Evolutionary conservation across 345 rosid species (phyloP), one percentile per base, ranked within the genome.

Genomic region (Erysimum cheiranthoides): DNA sequence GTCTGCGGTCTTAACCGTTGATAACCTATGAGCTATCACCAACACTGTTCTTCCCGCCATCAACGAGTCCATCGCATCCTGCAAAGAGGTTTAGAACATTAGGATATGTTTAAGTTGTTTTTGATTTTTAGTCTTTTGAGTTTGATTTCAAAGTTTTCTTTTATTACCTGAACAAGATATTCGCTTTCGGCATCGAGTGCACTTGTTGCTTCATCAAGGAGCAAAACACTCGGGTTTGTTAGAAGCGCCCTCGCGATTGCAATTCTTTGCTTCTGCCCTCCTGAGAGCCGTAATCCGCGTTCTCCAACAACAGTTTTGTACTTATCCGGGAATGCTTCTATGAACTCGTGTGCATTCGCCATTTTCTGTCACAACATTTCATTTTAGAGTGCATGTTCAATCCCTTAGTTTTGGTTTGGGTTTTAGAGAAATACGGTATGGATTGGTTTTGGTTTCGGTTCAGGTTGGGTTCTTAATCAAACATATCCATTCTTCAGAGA

Each of bases 61-160:
- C 51, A 94, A 80, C 47, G 97, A 90, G 68, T 94, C 98, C 97
- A 94, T 90, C 1, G 98, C 98, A 77, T 94, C 98, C 98, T 94
- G 17, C 70, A 78, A 49, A 40, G 42, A 59, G 27, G 30, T 17
- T 54, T 18, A 76, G 4, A 38, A 45, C 27, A 54, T 45, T 18
- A 21, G 18, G 51, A 27, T 11, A 18, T 5, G n/a, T 14, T 2
- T 34, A 70, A n/a, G 16, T 21, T 54, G 12, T 1, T 8, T 12
- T 47, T 16, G 5, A 1, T 16, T 53, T 49, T 51, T 28, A n/a
- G 28, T 49, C 5, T 34, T 61, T 4, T 43, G 14, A 65, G 25
- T 8, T 53, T 34, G 7, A 16, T 71, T 27, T n/a, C 27, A 57
- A 6, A 10, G 47, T 39, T 66, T 1, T 45, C 53, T 56, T 71